Percentiles rank a stretch among this genome's conserved stretches.
These are phyloP conservation scores for Candida suzukii DNA, from an alignment of 805 yeast species.

Conservation along the genomic window DNA sequence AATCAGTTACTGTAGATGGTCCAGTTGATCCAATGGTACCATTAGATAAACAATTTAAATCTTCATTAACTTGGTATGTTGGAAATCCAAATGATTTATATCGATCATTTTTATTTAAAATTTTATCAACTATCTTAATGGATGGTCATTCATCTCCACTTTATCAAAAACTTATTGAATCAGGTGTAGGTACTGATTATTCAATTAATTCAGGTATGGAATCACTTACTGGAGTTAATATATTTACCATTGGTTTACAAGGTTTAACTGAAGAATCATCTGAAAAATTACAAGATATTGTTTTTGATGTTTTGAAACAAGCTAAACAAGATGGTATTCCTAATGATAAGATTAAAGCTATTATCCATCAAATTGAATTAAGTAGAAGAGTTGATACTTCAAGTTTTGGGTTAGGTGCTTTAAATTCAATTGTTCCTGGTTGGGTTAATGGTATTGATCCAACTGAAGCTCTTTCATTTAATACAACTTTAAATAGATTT, in stretches of 20 bases:
- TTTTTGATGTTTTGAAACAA: constrained; percentile 39
- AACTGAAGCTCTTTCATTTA: constrained; percentile 58
- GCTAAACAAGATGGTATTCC: constrained; percentile 41
- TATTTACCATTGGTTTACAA: constrained; percentile 81
- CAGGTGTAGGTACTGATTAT: constrained; percentile 80
- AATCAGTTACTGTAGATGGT: constrained; percentile 43
- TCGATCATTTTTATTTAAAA: constrained; percentile 63
- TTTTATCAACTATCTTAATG: constrained; percentile 62
- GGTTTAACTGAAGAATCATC: constrained; percentile 49
- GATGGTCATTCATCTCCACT: constrained; percentile 93
- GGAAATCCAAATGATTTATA: constrained; percentile 68
- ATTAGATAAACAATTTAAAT: constrained; percentile 60
- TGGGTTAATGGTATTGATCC: constrained; percentile 86
- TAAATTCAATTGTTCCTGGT: constrained; percentile 70
- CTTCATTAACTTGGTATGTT: constrained; percentile 83
- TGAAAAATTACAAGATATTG: constrained; percentile 40
- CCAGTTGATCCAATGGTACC: constrained; percentile 79
- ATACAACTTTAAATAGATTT: constrained; percentile 51
- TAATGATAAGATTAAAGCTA: constrained; percentile 64
- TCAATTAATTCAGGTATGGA: constrained; percentile 86
- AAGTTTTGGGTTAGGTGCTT: constrained; percentile 76
- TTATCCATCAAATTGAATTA: constrained; percentile 82
- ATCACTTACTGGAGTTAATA: constrained; percentile 63
- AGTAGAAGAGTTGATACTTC: constrained; percentile 81
- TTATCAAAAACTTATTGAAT: constrained; percentile 79